These are phyloP conservation scores for Coemansia javaensis DNA, from an alignment of 192 early-diverging fungal genomes.

Conservation along the genomic window DNA sequence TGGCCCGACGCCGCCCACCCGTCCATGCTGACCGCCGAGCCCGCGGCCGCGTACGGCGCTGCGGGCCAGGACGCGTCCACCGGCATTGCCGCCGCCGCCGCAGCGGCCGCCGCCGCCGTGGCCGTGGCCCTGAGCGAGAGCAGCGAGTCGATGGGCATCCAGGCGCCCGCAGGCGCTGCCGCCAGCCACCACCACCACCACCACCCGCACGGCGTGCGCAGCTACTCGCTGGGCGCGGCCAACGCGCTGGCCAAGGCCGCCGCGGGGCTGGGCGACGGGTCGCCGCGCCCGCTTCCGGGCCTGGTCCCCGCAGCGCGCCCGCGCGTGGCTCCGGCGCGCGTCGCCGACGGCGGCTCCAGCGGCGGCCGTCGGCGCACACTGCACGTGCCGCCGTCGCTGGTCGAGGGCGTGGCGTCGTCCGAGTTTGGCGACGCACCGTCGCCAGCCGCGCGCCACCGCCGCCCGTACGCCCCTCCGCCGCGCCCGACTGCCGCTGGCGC, in stretches of 20 bases:
- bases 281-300: not conserved
- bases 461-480: slow-evolving; percentile 1
- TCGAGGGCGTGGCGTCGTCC: slow-evolving; percentile 35
- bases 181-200: too few relatives aligned
- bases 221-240: slow-evolving; percentile 15
- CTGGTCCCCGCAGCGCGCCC: not conserved
- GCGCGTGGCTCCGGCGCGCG: not conserved
- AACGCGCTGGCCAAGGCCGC: not conserved
- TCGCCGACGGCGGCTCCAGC: too few relatives aligned
- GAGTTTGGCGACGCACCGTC: slow-evolving; percentile 10
- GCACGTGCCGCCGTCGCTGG: slow-evolving; percentile 44
- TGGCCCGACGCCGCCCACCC: slow-evolving; percentile 3
- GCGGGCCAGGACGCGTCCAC: slow-evolving; percentile 3
- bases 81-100: slow-evolving; percentile 9
- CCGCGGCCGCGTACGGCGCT: slow-evolving; percentile 4
- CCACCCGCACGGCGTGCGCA: slow-evolving; percentile 3
- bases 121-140: slow-evolving; percentile 20
- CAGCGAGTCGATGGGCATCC: slow-evolving; percentile 7
- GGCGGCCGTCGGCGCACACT: slow-evolving; percentile 39
- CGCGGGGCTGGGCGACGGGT: not conserved
- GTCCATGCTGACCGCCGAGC: slow-evolving; percentile 6
- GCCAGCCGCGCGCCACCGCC: not conserved
- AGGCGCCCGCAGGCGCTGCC: too few relatives aligned
- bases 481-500: not conserved
- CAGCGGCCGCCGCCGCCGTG: slow-evolving; percentile 31